These are phyloP conservation scores for Aspergillus haitiensis DNA, from an alignment of 495 filamentous ascomycete genomes.

Conservation along the genomic window DNA sequence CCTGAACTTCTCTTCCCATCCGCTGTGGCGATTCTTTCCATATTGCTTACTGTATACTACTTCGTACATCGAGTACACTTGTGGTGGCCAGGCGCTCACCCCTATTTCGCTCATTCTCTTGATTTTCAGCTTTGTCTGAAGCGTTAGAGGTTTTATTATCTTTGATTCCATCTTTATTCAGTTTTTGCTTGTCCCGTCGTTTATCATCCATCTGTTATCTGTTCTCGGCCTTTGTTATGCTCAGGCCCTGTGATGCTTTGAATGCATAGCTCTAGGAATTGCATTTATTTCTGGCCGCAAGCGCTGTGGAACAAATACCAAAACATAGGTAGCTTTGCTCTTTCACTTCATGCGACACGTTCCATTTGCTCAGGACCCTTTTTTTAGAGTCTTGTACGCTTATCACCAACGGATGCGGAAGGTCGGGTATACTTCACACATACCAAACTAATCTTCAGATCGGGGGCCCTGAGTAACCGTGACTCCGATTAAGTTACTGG, in stretches of 20 bases:
- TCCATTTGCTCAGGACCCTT: not conserved
- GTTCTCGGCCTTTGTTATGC: too few relatives aligned
- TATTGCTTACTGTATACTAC: not conserved
- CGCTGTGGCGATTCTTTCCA: not conserved
- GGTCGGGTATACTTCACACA: conserved; percentile 7
- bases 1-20: not conserved
- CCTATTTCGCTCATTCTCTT: too few relatives aligned
- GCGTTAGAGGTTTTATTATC: too few relatives aligned
- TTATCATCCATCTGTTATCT: too few relatives aligned
- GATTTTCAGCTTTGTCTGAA: too few relatives aligned
- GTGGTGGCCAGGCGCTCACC: too few relatives aligned
- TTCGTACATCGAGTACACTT: too few relatives aligned
- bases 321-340: too few relatives aligned
- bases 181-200: too few relatives aligned
- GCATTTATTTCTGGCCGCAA: not conserved
- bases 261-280: not conserved
- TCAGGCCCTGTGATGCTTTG: not conserved
- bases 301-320: not conserved
- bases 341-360: too few relatives aligned
- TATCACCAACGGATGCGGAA: conserved; percentile 22
- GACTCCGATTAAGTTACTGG: conserved; percentile 3
- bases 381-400: conserved; percentile 4
- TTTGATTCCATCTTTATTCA: too few relatives aligned
- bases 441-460: conserved; percentile 2
- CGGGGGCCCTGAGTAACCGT: not conserved